phyloP scores from a whole-genome alignment of 441 rosid species.

The Adansonia gregorii region DNA sequence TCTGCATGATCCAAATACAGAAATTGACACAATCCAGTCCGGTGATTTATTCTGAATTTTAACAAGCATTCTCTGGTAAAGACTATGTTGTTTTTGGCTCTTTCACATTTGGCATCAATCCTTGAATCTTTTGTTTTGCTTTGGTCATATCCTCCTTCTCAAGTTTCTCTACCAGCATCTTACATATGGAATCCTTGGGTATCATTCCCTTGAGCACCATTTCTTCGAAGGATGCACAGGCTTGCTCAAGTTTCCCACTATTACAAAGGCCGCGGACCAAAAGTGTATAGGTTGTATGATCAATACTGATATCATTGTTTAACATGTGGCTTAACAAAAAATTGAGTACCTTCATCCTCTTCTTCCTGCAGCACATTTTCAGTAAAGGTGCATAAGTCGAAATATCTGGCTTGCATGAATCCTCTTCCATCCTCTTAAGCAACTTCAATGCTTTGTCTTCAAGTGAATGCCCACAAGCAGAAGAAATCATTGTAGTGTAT shows the following conservation, averaged over 20 bases:
- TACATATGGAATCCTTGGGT: conserved; percentile 52
- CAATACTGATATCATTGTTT: conserved; percentile 62
- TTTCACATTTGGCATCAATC: conserved; percentile 36
- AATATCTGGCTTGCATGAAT: conserved; percentile 58
- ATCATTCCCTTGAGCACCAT: conserved; percentile 60
- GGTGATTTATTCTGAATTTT: background rate
- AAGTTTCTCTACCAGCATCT: conserved; percentile 56
- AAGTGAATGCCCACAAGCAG: conserved; percentile 50
- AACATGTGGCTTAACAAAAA: conserved; percentile 66
- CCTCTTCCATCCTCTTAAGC: conserved; percentile 67
- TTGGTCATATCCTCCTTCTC: conserved; percentile 51
- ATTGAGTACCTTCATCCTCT: conserved; percentile 65
- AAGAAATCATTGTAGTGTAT: conserved; percentile 62
- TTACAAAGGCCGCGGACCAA: conserved; percentile 57
- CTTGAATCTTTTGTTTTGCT: conserved; percentile 52
- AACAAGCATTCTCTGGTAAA: background rate
- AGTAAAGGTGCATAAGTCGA: conserved; percentile 64
- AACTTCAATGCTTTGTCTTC: conserved; percentile 65
- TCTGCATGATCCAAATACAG: background rate
- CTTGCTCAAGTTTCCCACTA: conserved; percentile 62
- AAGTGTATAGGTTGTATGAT: conserved; percentile 55
- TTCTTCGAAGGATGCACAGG: conserved; percentile 72
- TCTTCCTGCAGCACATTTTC: conserved; percentile 75
- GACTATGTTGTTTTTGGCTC: background rate
- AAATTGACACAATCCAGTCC: background rate